Evolutionary conservation across 2,329 filamentous ascomycete genomes (phyloP).

Genomic region (Aureobasidium subglaciale): DNA sequence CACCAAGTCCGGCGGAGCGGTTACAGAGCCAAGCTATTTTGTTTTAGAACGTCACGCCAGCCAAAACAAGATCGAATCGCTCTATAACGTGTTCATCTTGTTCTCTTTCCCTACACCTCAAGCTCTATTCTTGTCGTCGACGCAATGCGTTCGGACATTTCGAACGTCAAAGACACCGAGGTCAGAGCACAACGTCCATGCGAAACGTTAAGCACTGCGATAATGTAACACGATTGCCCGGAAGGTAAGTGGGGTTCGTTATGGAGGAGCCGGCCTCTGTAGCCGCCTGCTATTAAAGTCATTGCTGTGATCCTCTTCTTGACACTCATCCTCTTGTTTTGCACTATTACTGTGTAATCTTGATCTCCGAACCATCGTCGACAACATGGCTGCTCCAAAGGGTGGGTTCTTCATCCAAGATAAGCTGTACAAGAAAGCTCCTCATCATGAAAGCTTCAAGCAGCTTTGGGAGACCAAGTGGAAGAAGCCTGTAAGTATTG

Average conservation of each 20-base stretch:
- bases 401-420: constrained; percentile 42
- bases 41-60: not conserved
- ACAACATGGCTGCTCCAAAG: constrained; percentile 35
- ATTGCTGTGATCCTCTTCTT: not conserved
- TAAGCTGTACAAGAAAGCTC: constrained; percentile 34
- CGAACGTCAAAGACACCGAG: not conserved
- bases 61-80: too few relatives aligned
- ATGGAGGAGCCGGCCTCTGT: not conserved
- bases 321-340: not conserved
- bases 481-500: constrained; percentile 53
- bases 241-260: not conserved
- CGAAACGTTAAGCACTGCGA: not conserved
- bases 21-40: not conserved
- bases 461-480: constrained; percentile 67
- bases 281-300: not conserved
- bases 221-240: not conserved
- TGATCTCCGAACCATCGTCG: not conserved
- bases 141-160: constrained; percentile 2
- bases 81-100: not conserved
- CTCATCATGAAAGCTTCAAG: constrained; percentile 41
- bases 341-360: too few relatives aligned
- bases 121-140: not conserved
- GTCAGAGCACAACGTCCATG: not conserved
- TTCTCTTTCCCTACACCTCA: not conserved
- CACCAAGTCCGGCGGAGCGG: not conserved